These are phyloP conservation scores for Clarireedia monteithiana DNA, from an alignment of 2,329 filamentous ascomycete genomes.

Conservation along the genomic window DNA sequence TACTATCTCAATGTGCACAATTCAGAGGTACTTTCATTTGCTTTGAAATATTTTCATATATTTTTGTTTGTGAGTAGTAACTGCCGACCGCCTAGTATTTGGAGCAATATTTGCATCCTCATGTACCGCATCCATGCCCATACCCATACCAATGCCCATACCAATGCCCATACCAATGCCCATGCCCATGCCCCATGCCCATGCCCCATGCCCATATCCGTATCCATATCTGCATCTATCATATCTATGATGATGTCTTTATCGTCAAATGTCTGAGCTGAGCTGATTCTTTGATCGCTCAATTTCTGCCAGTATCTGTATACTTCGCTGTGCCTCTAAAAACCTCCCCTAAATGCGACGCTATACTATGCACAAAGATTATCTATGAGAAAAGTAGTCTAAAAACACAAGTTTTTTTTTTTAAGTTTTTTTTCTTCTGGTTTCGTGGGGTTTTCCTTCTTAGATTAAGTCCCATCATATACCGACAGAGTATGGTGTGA, in stretches of 20 bases:
- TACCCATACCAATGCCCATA: not conserved
- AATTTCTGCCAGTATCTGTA: not conserved
- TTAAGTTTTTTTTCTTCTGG: not conserved
- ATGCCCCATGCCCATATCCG: not conserved
- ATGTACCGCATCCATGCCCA: not conserved
- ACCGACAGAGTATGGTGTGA: conserved; percentile 39
- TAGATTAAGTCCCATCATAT: not conserved
- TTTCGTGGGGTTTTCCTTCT: too few relatives aligned
- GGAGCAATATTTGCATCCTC: not conserved
- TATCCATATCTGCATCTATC: not conserved
- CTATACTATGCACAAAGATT: not conserved
- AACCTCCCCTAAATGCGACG: not conserved
- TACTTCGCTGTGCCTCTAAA: not conserved
- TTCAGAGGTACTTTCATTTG: too few relatives aligned
- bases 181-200: not conserved
- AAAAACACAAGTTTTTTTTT: not conserved
- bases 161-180: not conserved
- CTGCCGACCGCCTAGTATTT: too few relatives aligned
- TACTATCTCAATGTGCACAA: too few relatives aligned
- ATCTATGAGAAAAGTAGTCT: not conserved
- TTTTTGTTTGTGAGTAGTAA: too few relatives aligned
- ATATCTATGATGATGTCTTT: not conserved
- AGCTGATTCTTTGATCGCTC: not conserved
- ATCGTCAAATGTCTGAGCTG: not conserved
- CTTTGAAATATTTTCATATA: too few relatives aligned